A percentile compares a stretch with the other conserved stretches of the same genome.
Conservation (phyloP, 1,139 yeast genomes). For the Yamadazyma conglobata region DNA sequence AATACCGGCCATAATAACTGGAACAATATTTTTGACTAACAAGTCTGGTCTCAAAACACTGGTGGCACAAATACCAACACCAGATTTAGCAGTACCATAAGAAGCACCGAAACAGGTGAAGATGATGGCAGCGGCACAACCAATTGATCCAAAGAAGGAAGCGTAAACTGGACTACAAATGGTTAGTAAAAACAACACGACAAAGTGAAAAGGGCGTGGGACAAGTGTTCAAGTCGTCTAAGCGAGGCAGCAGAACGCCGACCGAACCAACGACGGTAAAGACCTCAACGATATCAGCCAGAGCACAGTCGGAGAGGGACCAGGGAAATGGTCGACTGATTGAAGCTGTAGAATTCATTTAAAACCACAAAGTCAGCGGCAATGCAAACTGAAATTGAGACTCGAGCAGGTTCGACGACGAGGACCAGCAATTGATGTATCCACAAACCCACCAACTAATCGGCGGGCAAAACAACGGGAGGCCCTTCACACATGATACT, state of each 20-base stretch:
- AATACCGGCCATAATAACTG: constrained; percentile 99
- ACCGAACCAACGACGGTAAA: no score
- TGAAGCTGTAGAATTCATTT: no score
- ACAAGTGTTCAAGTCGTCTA: no score
- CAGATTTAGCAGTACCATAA: constrained; percentile 98
- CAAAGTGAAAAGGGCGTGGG: no score
- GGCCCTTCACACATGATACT: not conserved
- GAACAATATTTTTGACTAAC: constrained; percentile 84
- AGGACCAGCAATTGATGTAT: no score
- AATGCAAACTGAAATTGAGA: no score
- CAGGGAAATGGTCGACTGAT: no score
- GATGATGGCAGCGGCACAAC: constrained; percentile 98
- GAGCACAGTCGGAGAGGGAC: no score
- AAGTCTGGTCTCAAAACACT: constrained; percentile 96
- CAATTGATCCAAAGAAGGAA: constrained; percentile 96
- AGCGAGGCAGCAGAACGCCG: no score
- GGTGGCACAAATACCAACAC: constrained; percentile 99
- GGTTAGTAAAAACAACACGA: constrained; percentile 18
- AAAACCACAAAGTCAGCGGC: no score
- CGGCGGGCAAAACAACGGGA: not conserved
- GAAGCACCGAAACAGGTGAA: constrained; percentile 99
- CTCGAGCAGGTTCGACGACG: no score
- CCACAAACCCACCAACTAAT: not conserved
- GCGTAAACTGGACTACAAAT: constrained; percentile 67
- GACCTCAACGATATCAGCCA: no score